Evolutionary conservation across 1,284 basidiomycete genomes (phyloP).

Genomic region (Tylopilus sp.): DNA sequence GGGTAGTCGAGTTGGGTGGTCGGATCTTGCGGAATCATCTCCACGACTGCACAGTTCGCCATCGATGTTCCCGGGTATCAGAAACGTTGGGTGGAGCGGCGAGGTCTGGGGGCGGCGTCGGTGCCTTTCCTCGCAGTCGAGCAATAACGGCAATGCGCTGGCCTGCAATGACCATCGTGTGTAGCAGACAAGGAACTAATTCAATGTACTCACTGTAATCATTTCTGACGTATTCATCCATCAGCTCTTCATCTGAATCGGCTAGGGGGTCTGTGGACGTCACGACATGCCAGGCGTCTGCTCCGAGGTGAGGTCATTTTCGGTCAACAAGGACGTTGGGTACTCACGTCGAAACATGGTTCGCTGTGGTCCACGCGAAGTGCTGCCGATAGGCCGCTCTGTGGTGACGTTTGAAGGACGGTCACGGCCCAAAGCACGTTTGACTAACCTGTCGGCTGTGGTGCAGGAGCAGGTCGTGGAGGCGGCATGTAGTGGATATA

Average conservation of each 20-base stretch:
- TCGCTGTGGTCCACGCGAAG: conserved; percentile 29
- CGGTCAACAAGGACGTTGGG: not conserved
- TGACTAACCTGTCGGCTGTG: conserved; percentile 24
- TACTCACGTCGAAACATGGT: conserved; percentile 37
- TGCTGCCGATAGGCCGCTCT: conserved; percentile 22
- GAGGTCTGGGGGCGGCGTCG: conserved; percentile 37
- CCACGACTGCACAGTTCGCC: conserved; percentile 41
- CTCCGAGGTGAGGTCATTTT: not conserved
- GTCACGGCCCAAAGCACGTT: not conserved
- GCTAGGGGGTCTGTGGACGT: conserved; percentile 58
- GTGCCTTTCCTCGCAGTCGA: conserved; percentile 41
- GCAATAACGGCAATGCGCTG: conserved; percentile 48
- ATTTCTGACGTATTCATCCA: conserved; percentile 55
- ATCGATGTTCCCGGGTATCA: conserved; percentile 34
- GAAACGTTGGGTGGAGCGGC: conserved; percentile 9
- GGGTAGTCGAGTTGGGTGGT: not conserved
- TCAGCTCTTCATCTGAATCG: conserved; percentile 69
- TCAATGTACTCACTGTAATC: conserved; percentile 55
- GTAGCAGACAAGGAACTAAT: not conserved
- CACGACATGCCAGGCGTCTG: conserved; percentile 70
- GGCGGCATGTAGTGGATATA: conserved; percentile 39
- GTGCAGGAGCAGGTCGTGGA: conserved; percentile 18
- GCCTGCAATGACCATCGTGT: conserved; percentile 32
- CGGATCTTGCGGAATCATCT: conserved; percentile 23
- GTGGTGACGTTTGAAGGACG: conserved; percentile 5